These are phyloP conservation scores for Ascochyta clinopodiicola DNA, from an alignment of 2,329 filamentous ascomycete genomes.

Conservation along the genomic window DNA sequence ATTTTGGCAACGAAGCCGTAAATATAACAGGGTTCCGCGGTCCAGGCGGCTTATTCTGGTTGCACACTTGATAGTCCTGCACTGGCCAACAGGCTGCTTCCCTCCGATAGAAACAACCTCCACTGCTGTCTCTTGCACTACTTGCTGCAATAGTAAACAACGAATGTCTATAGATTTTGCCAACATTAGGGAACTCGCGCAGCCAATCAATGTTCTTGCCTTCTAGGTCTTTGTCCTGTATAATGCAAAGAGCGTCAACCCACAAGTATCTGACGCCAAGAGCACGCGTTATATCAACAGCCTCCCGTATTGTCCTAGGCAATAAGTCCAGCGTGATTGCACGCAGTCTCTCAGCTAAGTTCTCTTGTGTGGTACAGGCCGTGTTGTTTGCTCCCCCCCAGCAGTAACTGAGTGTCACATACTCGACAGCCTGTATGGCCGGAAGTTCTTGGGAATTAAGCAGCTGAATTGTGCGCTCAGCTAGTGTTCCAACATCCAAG, in stretches of 20 bases:
- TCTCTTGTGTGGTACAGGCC: neutral
- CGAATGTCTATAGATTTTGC: neutral
- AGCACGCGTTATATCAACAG: neutral
- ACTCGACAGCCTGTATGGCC: neutral
- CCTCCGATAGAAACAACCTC: neutral
- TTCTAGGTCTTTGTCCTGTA: neutral
- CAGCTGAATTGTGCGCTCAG: neutral
- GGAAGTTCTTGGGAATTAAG: neutral
- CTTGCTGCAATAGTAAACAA: conserved; percentile 4
- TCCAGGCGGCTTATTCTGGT: neutral
- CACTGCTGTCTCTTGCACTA: neutral
- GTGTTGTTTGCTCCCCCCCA: neutral
- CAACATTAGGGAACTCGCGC: neutral
- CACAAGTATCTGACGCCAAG: neutral
- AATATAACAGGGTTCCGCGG: neutral
- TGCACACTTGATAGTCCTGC: neutral
- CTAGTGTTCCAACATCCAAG: neutral
- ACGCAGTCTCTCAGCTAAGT: neutral
- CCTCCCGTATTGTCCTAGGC: conserved; percentile 1
- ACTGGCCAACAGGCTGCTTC: neutral
- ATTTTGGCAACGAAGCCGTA: neutral
- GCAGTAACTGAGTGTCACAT: neutral
- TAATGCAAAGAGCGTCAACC: conserved; percentile 8
- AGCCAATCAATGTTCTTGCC: neutral
- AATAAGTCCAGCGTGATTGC: neutral